phyloP scores from a whole-genome alignment of 495 filamentous ascomycete genomes.

The Neurospora discreta region DNA sequence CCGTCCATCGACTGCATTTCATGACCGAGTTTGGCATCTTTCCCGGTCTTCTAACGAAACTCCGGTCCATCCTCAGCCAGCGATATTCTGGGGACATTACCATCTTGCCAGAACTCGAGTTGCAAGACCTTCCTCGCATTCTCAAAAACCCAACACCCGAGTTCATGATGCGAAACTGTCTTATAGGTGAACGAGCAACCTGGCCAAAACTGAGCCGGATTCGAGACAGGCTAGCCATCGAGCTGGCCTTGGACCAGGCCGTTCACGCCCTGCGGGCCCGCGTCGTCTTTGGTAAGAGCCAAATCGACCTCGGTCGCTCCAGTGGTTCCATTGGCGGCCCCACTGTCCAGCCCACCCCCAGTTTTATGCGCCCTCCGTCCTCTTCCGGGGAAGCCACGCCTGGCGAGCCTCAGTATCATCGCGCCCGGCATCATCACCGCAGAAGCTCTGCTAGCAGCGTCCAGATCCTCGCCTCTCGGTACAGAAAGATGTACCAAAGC shows the following conservation, averaged over 20 bases:
- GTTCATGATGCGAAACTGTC: constrained; percentile 72
- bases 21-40: constrained; percentile 76
- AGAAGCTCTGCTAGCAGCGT: constrained; percentile 18
- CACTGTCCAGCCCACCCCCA: background rate
- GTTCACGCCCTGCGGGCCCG: constrained; percentile 64
- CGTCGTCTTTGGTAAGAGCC: constrained; percentile 70
- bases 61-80: constrained; percentile 70
- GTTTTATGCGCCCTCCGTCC: background rate
- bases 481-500: constrained; percentile 8
- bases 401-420: background rate
- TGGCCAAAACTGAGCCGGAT: constrained; percentile 83
- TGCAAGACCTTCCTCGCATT: constrained; percentile 62
- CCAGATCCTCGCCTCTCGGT: constrained; percentile 17
- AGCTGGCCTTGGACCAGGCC: constrained; percentile 73
- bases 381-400: constrained; percentile 6
- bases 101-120: constrained; percentile 71
- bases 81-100: constrained; percentile 95
- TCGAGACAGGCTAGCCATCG: constrained; percentile 73
- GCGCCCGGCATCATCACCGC: constrained; percentile 5
- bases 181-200: constrained; percentile 72
- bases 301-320: constrained; percentile 47
- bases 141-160: constrained; percentile 78
- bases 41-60: constrained; percentile 68
- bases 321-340: background rate
- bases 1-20: constrained; percentile 69